These are phyloP conservation scores for Nigrograna mackinnonii DNA, from an alignment of 2,329 filamentous ascomycete species.

Conservation along the genomic window DNA sequence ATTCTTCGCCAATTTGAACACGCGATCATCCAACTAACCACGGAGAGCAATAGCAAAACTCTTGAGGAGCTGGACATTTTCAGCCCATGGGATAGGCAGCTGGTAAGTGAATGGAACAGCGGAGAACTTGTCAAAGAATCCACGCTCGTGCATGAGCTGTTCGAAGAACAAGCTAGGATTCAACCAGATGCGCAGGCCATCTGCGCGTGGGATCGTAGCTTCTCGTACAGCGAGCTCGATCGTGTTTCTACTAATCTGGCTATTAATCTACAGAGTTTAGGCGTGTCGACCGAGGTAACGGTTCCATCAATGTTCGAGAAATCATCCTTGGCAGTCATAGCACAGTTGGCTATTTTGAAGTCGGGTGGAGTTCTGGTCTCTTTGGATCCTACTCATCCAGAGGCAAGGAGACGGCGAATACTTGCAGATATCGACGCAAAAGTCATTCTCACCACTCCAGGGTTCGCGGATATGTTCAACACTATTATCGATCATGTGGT, in stretches of 20 bases:
- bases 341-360: constrained; percentile 41
- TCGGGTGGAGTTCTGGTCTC: constrained; percentile 26
- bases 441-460: background rate
- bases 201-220: constrained; percentile 7
- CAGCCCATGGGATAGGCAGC: too few species aligned
- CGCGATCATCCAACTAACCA: constrained; percentile 12
- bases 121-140: too few species aligned
- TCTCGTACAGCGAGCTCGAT: constrained; percentile 35
- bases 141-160: background rate
- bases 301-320: constrained; percentile 45
- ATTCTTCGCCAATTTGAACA: constrained; percentile 19
- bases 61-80: too few species aligned
- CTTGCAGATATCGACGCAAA: constrained; percentile 28
- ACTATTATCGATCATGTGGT: constrained; percentile 3
- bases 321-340: constrained; percentile 37
- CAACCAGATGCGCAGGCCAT: constrained; percentile 3
- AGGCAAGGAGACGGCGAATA: constrained; percentile 35
- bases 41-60: too few species aligned
- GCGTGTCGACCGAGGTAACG: constrained; percentile 30
- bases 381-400: constrained; percentile 7
- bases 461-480: constrained; percentile 2
- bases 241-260: constrained; percentile 25
- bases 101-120: too few species aligned
- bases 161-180: background rate
- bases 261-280: constrained; percentile 16